Base-by-base conservation (phyloP, 208 protist genomes). In the Strigomonas oncopelti region DNA sequence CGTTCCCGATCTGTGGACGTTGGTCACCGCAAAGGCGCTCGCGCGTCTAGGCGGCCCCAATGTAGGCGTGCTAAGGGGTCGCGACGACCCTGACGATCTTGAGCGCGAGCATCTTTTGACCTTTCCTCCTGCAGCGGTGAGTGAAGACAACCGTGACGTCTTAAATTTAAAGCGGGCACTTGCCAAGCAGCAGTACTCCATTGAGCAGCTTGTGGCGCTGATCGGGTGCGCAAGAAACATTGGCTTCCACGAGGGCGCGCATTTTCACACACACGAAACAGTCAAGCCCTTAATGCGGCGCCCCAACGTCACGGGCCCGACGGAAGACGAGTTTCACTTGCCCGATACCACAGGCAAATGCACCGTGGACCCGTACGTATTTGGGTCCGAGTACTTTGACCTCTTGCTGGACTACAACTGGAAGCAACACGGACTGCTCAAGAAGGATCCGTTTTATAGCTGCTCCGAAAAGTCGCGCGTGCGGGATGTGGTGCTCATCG, bases 381-480 rank as follows among this genome's bases (percentile, higher is more conserved):
- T 95, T 80, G 87, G 85, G 22, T 79, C 79, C 13, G 85, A 93
- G 51, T 95, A 95, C 61, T 95, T 93, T 73, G 76, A 91, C 68
- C 70, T 91, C 29, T 67, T 95, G 0, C 68, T 95, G 24, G 86
- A 93, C 64, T 92, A 93, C 67, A 83, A 92, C 34, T 95, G 90
- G 88, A 83, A 52, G 14, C 78, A 85, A 48, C 61, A 51, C 18
- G 75, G 56, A 22, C 58, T 78, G 0, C 84, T 83, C 22, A 60
- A 59, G 20, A 69, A 74, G 61, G 67, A 75, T 16, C 54, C 31
- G 11, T 65, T 52, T 56, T 92, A 85, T 56, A 67, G 70, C 1
- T 91, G 88, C 68, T 74, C 69, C 25, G 84, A 88, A n/a, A 84
- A 74, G 34, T 78, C 89, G 52, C 83, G 83, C 22, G 78, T 72